Evolutionary conservation across 208 protist species (phyloP).

Genomic region (Paratrypanosoma confusum): DNA sequence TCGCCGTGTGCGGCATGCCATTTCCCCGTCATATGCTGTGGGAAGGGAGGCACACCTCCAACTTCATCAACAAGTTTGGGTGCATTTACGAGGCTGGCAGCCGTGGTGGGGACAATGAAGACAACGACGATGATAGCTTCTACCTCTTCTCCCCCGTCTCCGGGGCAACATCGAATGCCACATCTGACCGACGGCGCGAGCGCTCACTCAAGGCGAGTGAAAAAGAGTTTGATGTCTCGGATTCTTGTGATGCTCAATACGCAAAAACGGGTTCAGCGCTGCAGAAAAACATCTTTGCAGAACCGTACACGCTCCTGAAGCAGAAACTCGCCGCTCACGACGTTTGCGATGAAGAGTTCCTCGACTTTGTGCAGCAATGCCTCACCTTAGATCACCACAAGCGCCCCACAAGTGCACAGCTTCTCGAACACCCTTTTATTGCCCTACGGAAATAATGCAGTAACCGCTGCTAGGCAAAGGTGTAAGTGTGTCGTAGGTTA

Average conservation of each 20-base stretch:
- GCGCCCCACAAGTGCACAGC: slow-evolving; percentile 58
- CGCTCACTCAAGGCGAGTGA: too few species aligned
- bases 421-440: slow-evolving; percentile 83
- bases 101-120: slow-evolving; percentile 22
- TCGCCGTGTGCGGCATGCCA: slow-evolving; percentile 77
- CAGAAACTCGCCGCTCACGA: slow-evolving; percentile 58
- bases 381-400: slow-evolving; percentile 78
- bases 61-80: slow-evolving; percentile 85
- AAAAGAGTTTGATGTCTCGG: too few species aligned
- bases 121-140: slow-evolving; percentile 42
- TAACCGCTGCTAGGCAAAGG: too few species aligned
- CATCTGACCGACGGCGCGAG: too few species aligned
- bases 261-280: too few species aligned
- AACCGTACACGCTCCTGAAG: slow-evolving; percentile 55
- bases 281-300: not conserved
- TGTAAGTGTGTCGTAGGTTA: too few species aligned
- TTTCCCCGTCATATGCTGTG: slow-evolving; percentile 78
- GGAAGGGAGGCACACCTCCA: slow-evolving; percentile 76
- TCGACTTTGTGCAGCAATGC: slow-evolving; percentile 81
- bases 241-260: too few species aligned
- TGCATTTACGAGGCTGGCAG: slow-evolving; percentile 75
- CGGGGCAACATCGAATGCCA: too few species aligned
- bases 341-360: slow-evolving; percentile 64
- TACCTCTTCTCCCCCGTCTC: slow-evolving; percentile 72
- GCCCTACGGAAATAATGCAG: too few species aligned